A percentile compares a stretch with the other conserved stretches of the same genome.
phyloP scores from a whole-genome alignment of 2,329 filamentous ascomycete genomes.

The Leptographium lundbergii region DNA sequence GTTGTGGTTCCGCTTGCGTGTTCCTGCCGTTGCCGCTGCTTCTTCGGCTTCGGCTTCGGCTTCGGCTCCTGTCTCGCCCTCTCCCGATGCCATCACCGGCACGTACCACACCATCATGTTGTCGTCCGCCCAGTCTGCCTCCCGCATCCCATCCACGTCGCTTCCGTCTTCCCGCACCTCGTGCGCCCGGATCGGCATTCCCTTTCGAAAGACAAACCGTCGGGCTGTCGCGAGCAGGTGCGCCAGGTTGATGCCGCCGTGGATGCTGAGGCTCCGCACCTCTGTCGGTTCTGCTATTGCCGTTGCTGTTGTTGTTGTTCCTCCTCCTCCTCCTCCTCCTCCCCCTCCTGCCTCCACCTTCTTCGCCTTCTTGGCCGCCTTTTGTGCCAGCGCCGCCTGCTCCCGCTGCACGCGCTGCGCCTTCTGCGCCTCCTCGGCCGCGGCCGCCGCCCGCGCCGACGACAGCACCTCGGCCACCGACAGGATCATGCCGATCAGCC shows the following conservation, averaged over 20 bases:
- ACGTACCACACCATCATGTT: constrained; percentile 79
- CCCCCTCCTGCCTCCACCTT: not conserved
- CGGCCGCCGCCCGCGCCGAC: constrained; percentile 28
- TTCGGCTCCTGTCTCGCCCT: not conserved
- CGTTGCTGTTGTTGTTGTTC: not conserved
- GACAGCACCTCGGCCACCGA: constrained; percentile 61
- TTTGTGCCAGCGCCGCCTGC: not conserved
- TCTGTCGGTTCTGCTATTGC: not conserved
- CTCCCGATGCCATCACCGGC: constrained; percentile 27
- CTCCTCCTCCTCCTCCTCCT: not conserved
- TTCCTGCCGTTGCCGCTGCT: no score
- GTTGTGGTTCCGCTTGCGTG: constrained; percentile 21
- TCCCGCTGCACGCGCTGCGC: not conserved
- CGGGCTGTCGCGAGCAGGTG: constrained; percentile 74
- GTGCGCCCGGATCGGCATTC: constrained; percentile 56
- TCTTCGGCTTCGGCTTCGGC: not conserved
- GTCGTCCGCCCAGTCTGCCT: constrained; percentile 62
- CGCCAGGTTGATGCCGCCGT: constrained; percentile 68
- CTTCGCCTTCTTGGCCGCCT: constrained; percentile 5
- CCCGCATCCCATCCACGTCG: constrained; percentile 21
- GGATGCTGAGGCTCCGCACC: constrained; percentile 41
- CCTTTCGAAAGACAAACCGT: constrained; percentile 74
- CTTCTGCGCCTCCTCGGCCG: constrained; percentile 17
- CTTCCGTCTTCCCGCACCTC: constrained; percentile 40
- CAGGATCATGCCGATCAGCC: constrained; percentile 72